Evolutionary conservation across 768 basidiomycete genomes (phyloP).

Genomic region (Leccinum longicurvipes): DNA sequence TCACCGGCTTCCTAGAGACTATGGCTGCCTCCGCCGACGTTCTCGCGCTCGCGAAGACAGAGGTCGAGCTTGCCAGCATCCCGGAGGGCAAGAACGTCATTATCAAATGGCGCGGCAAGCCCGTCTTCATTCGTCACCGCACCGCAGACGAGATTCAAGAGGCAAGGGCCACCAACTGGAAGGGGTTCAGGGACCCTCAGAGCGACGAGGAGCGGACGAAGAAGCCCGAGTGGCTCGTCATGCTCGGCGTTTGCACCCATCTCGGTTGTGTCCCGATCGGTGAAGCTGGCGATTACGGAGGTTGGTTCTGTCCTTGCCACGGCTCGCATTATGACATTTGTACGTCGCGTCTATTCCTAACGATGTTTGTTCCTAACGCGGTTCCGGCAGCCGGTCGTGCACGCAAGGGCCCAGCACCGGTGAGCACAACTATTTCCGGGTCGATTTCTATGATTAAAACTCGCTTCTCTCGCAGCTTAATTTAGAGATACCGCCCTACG

Average conservation of each 20-base stretch:
- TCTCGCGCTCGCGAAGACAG: slow-evolving; percentile 95
- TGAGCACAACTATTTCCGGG: slow-evolving; percentile 37
- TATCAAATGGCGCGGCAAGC: slow-evolving; percentile 99
- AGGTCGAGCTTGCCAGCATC: slow-evolving; percentile 84
- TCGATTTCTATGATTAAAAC: slow-evolving; percentile 7
- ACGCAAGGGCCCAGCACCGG: slow-evolving; percentile 95
- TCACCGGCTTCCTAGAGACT: slow-evolving; percentile 91
- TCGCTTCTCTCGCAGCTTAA: slow-evolving; percentile 60
- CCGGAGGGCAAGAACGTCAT: slow-evolving; percentile 98
- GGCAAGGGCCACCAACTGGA: slow-evolving; percentile 82
- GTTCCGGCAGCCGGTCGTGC: slow-evolving; percentile 74
- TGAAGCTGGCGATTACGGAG: slow-evolving; percentile 94
- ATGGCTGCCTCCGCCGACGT: slow-evolving; percentile 99
- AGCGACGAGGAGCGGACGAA: slow-evolving; percentile 83
- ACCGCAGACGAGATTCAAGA: slow-evolving; percentile 90
- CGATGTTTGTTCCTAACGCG: slow-evolving; percentile 10
- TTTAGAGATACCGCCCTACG: slow-evolving; percentile 87
- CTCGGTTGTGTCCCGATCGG: slow-evolving; percentile 98
- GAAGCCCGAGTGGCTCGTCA: slow-evolving; percentile 95
- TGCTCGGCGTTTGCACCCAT: slow-evolving; percentile 94
- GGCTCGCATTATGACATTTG: slow-evolving; percentile 98
- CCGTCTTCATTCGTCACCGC: slow-evolving; percentile 98
- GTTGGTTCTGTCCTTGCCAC: slow-evolving; percentile 99
- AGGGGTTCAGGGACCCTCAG: slow-evolving; percentile 88
- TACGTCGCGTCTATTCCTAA: slow-evolving; percentile 36